A percentile compares a stretch with the other conserved stretches of the same genome.
These are phyloP conservation scores for Spatholobus suberectus DNA, from an alignment of 306 rosid genomes.

Conservation along the genomic window DNA sequence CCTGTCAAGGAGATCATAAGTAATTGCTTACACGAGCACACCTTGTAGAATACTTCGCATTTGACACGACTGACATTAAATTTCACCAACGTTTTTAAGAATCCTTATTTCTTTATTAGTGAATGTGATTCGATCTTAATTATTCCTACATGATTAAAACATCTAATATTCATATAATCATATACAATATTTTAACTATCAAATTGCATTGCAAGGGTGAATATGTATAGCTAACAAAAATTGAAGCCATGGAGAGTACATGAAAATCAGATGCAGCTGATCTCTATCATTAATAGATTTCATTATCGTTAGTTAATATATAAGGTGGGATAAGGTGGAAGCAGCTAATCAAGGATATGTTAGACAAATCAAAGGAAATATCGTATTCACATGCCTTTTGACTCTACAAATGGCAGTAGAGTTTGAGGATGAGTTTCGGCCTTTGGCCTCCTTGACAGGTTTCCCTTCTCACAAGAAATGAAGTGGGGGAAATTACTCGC, in stretches of 20 bases:
- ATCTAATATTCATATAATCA: not conserved
- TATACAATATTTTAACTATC: not conserved
- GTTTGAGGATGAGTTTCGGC: not conserved
- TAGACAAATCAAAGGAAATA: not conserved
- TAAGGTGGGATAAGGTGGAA: not conserved
- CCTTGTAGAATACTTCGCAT: not conserved
- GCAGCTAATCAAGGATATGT: not conserved
- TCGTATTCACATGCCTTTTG: not conserved
- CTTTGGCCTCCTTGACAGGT: conserved; percentile 19
- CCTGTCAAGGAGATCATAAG: not conserved
- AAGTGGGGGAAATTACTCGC: not conserved
- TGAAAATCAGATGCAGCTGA: not conserved
- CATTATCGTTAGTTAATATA: not conserved
- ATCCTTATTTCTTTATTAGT: not conserved
- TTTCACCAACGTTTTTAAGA: not conserved
- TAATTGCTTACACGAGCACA: not conserved
- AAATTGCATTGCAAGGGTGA: not conserved
- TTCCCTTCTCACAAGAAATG: not conserved
- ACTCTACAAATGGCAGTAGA: not conserved
- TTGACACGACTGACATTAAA: not conserved
- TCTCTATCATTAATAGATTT: not conserved
- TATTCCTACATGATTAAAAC: not conserved
- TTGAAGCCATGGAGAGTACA: not conserved
- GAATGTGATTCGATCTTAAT: not conserved
- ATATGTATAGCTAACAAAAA: not conserved